Base-by-base conservation (phyloP, 73 alveolate genomes). In the Paramecium sexaurelia region DNA sequence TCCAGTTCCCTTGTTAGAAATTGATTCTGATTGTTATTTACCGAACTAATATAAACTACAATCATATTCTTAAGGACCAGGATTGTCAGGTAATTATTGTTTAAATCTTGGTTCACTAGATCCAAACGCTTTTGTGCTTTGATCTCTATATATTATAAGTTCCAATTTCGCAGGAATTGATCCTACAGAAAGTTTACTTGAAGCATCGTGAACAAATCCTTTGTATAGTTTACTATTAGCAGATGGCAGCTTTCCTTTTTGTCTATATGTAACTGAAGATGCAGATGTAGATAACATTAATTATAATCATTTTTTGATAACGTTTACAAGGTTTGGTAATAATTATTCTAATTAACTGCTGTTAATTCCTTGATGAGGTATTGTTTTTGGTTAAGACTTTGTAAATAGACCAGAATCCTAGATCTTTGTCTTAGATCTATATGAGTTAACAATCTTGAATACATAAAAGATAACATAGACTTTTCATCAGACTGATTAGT, bases 131-230 rank as follows among this genome's bases (percentile, higher is more conserved):
- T 87, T 87, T 39, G 47, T 45, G 27, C 85, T 87, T 32, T 87
- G 35, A 27, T 87, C 85, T 32, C 55, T 68, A 45, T 87, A 87
- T 0, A 87, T 78, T n/a, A 87, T 67, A 61, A 78, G 66, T 87
- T 87, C 93, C 55, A 87, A 27, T 67, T 87, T 87, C 5, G 93
- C 84, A 87, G 93, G 93, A 26, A 87, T 67, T 19, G 93, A 87
- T 6, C 89, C 93, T 35, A 87, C 83, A 2, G 82, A 66, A 9
- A 87, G 26, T 40, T 87, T 87, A 24, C 89, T 66, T 5, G 93
- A 32, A 13, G 93, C 93, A 67, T 87, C 93, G 40, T 78, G 84
- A n/a, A 87, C 68, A 67, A 87, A 87, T 56, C 93, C 93, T 39
- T 87, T 87, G 10, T 41, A 41, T 67, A 87, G 32, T 45, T 78